Conservation (phyloP, 2,329 filamentous ascomycete genomes). For the Dactylellina sp. region DNA sequence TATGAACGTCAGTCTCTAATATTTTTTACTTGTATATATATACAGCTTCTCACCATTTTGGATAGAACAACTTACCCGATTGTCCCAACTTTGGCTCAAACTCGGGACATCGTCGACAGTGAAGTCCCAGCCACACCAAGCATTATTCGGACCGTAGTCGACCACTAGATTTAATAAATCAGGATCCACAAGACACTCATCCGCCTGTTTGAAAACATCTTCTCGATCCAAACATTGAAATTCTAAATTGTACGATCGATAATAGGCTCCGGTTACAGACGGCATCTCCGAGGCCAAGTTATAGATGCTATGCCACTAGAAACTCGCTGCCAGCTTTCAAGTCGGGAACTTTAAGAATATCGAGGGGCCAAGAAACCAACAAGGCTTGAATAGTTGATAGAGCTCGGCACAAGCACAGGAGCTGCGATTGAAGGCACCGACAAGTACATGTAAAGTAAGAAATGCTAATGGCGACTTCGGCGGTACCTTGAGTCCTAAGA, state of each 20-base stretch:
- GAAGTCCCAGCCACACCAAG: conserved; percentile 45
- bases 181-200: conserved; percentile 41
- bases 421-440: too few species aligned
- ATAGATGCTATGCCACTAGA: not conserved
- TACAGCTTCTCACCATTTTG: too few species aligned
- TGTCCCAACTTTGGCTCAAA: conserved; percentile 42
- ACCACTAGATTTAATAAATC: conserved; percentile 48
- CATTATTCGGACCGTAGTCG: conserved; percentile 46
- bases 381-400: too few species aligned
- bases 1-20: not conserved
- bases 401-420: too few species aligned
- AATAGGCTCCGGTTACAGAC: conserved; percentile 27
- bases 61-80: conserved; percentile 27
- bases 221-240: conserved; percentile 36
- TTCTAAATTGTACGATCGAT: conserved; percentile 33
- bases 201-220: conserved; percentile 36
- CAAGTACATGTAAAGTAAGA: too few species aligned
- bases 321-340: not conserved
- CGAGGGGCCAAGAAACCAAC: too few species aligned
- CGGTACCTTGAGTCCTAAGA: too few species aligned
- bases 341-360: too few species aligned
- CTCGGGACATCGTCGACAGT: conserved; percentile 14
- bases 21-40: too few species aligned
- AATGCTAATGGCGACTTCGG: too few species aligned
- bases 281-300: conserved; percentile 1